phyloP scores from a whole-genome alignment of 2,329 filamentous ascomycete species.

The Arthrobotrys megalospora region DNA sequence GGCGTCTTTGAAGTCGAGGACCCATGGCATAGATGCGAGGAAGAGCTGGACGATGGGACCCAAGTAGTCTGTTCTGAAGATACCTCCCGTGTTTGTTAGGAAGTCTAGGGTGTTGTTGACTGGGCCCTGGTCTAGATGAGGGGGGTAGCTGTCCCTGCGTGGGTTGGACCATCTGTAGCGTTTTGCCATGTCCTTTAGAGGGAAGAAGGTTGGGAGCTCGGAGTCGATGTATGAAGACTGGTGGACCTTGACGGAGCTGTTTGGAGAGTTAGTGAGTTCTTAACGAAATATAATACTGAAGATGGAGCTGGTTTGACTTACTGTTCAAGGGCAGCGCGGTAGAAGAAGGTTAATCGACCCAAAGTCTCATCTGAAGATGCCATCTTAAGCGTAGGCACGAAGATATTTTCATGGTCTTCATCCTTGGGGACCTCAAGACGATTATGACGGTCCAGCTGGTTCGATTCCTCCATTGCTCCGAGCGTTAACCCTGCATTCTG shows the following conservation, averaged over 20 bases:
- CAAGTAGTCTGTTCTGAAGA: neutral
- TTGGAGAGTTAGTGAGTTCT: no score
- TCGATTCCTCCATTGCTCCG: neutral
- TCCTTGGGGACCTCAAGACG: conserved; percentile 2
- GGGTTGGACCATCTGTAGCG: conserved; percentile 13
- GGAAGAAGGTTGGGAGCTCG: neutral
- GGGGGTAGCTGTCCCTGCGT: conserved; percentile 2
- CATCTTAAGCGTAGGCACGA: neutral
- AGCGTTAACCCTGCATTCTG: neutral
- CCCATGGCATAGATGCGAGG: neutral
- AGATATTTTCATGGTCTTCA: conserved; percentile 9
- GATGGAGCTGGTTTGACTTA: no score
- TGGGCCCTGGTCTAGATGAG: neutral
- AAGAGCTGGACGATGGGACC: neutral
- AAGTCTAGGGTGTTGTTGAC: neutral
- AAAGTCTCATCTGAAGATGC: neutral
- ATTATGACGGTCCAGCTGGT: neutral
- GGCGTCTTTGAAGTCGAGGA: neutral
- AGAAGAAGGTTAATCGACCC: neutral
- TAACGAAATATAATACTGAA: no score
- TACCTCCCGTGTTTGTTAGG: neutral
- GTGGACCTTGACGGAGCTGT: neutral
- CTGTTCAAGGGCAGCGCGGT: conserved; percentile 6
- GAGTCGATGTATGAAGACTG: neutral
- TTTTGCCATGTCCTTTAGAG: neutral